Conservation (phyloP, 805 yeast genomes). For the Candida stauntonica region DNA sequence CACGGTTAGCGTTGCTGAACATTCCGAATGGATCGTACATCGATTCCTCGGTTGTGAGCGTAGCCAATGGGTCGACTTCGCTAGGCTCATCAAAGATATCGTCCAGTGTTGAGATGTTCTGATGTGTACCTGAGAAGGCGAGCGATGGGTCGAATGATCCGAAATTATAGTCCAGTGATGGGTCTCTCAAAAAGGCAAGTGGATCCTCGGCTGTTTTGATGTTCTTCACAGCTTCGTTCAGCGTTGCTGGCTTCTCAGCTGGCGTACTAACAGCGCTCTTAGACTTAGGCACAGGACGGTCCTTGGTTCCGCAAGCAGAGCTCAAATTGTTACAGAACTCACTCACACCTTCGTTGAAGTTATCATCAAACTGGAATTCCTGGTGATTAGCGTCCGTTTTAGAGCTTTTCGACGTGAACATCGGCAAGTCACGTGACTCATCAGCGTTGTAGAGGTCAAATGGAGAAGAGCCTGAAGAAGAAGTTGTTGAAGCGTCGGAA, state of each 20-base stretch:
- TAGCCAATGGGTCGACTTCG: conserved; percentile 34
- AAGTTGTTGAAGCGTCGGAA: conserved; percentile 26
- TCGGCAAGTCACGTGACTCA: conserved; percentile 18
- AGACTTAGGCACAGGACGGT: conserved; percentile 57
- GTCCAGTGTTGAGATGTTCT: conserved; percentile 1
- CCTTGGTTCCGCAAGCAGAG: conserved; percentile 78
- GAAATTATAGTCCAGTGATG: conserved; percentile 12
- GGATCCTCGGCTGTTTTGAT: conserved; percentile 34
- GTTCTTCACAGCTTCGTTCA: conserved; percentile 1
- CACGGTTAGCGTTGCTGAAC: conserved; percentile 11
- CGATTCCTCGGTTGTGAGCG: conserved; percentile 52
- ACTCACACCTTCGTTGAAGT: conserved; percentile 65
- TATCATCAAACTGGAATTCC: conserved; percentile 34
- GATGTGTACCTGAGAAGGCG: conserved; percentile 41
- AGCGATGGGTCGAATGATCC: conserved; percentile 48
- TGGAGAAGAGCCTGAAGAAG: conserved; percentile 26
- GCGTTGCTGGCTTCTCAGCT: not conserved
- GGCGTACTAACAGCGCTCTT: conserved; percentile 12
- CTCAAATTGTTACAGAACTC: conserved; percentile 73
- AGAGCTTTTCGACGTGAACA: conserved; percentile 14
- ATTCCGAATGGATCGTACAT: conserved; percentile 48
- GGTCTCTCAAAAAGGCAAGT: conserved; percentile 40
- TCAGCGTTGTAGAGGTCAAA: conserved; percentile 28
- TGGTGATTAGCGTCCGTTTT: conserved; percentile 11
- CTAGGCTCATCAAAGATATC: conserved; percentile 16